phyloP scores from a whole-genome alignment of 1,139 yeast species.

The Debaryomyces sp. region DNA sequence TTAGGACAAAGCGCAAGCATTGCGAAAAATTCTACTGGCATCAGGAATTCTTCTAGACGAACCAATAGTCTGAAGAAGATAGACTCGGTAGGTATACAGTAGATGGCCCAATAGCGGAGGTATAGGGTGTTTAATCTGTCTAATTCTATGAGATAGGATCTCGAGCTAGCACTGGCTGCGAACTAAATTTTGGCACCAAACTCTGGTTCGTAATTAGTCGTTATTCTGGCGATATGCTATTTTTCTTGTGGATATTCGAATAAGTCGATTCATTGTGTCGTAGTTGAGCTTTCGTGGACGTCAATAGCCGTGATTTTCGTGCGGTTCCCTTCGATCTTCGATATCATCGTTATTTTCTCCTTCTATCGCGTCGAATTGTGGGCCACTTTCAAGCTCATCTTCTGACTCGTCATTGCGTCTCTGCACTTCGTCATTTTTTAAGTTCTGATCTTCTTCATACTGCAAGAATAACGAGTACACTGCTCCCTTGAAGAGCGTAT shows the following conservation, averaged over 20 bases:
- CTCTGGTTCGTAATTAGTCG: background rate
- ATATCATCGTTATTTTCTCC: conserved; percentile 9
- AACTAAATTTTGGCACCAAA: background rate
- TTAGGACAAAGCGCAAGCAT: background rate
- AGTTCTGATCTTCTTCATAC: conserved; percentile 28
- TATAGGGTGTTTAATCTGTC: too few species aligned
- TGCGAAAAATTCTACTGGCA: background rate
- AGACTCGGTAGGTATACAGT: background rate
- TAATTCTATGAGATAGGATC: too few species aligned
- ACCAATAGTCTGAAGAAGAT: background rate
- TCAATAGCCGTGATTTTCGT: background rate
- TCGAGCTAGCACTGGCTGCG: background rate
- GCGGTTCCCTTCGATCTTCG: background rate
- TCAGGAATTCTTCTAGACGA: background rate
- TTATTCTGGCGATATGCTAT: background rate
- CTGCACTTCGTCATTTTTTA: conserved; percentile 12
- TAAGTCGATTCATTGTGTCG: background rate
- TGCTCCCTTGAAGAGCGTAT: conserved; percentile 69
- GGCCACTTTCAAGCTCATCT: conserved; percentile 2
- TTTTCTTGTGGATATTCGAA: background rate
- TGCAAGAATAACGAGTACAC: conserved; percentile 60
- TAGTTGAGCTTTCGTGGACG: too few species aligned
- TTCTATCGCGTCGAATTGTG: conserved; percentile 5
- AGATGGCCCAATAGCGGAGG: background rate
- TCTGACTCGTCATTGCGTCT: conserved; percentile 8